Conservation (phyloP, 345 rosid genomes). For the Corchorus capsularis region DNA sequence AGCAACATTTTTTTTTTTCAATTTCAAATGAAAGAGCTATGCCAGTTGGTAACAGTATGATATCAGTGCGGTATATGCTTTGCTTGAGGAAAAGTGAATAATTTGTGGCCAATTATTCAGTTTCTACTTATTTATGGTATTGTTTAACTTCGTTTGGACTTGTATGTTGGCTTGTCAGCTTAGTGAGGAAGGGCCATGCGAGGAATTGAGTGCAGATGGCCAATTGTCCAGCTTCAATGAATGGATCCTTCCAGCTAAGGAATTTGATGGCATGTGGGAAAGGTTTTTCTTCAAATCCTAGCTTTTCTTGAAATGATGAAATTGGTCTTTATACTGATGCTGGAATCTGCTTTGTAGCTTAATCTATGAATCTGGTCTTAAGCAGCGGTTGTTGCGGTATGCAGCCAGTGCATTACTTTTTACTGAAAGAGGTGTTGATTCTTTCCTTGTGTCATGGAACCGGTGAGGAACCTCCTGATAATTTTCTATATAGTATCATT, state of each 20-base stretch:
- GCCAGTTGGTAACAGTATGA: neutral
- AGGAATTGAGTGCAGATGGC: constrained; percentile 76
- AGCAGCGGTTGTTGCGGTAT: constrained; percentile 85
- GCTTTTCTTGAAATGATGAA: constrained; percentile 5
- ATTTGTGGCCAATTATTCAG: neutral
- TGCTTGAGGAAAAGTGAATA: neutral
- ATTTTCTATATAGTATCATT: neutral
- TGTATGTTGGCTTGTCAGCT: constrained; percentile 53
- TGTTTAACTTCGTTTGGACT: constrained; percentile 11
- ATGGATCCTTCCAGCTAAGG: constrained; percentile 97
- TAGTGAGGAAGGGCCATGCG: constrained; percentile 95
- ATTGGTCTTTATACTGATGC: constrained; percentile 6
- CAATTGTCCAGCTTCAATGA: constrained; percentile 88
- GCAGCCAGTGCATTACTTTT: constrained; percentile 92
- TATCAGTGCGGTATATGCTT: neutral
- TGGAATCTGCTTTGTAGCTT: constrained; percentile 55
- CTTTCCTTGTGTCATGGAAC: constrained; percentile 93
- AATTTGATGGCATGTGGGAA: constrained; percentile 99
- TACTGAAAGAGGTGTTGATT: constrained; percentile 88
- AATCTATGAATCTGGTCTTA: constrained; percentile 89
- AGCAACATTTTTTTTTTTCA: too few relatives aligned
- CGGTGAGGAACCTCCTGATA: constrained; percentile 47
- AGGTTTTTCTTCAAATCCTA: constrained; percentile 52
- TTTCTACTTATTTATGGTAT: neutral
- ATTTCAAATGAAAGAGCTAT: neutral